Base-by-base conservation (phyloP, 768 basidiomycete genomes). In the Russula vinacea region DNA sequence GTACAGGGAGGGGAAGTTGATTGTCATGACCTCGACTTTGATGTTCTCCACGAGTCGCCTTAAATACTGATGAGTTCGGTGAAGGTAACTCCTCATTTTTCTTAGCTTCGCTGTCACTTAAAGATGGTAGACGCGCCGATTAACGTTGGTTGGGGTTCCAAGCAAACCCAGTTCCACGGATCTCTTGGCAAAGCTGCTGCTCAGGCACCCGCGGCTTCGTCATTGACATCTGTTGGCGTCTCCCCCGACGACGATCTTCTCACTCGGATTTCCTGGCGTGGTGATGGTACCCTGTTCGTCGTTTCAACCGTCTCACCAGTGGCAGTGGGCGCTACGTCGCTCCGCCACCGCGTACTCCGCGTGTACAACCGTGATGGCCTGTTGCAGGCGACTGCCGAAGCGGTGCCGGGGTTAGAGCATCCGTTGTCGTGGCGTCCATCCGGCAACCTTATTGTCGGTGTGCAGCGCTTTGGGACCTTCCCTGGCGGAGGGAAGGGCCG, bases 131-230 rank as follows among this genome's bases (percentile, higher is more conserved):
- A 94, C 73, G 84, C 87, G 29, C 92, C 91, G 2, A 93, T 98
- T 70, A 92, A 95, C 70, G 93, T 98, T 64, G 97, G 97, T 17
- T 99, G 97, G 97, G 97, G 97, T 45, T 90, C 91, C 2, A 96
- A 95, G 71, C 83, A 90, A 73, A 98, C 97, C 0, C 97, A 99
- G 71, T 99, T 99, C 73, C 94, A 98, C 69, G 97, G 97, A 11
- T 96, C 94, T 0, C 78, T 93, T 5, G 96, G 97, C 19, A 98
- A 98, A 73, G 77, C 83, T 2, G 89, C 90, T 26, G 91, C 92
- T 0, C 82, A 84, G 66, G 79, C 82, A 32, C 68, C 75, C 13
- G 67, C 66, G 32, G 24, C 59, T 1, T 76, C 81, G 6, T 66
- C 73, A 14, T 68, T 75, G 17, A 69, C 76, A 40, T 71, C 75